Conservation (phyloP, 106 monocot species). For the Iris macrosiphon region DNA sequence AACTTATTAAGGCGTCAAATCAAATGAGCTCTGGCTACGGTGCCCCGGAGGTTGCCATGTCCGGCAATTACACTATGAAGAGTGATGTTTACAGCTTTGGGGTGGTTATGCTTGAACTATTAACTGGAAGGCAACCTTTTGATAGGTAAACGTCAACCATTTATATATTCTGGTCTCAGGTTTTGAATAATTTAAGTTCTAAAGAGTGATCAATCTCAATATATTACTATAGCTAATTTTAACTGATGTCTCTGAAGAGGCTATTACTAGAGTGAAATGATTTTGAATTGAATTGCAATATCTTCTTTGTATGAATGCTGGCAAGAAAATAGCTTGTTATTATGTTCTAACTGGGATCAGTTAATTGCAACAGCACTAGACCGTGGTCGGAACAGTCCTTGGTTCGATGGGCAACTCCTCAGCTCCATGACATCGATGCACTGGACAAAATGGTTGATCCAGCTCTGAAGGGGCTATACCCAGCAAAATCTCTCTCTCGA, state of each 20-base stretch:
- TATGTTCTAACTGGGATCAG: background rate
- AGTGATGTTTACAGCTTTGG: constrained; percentile 97
- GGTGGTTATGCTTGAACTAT: constrained; percentile 90
- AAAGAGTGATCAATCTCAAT: no score
- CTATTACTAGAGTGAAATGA: no score
- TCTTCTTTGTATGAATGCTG: no score
- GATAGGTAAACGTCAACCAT: no score
- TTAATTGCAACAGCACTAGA: constrained; percentile 38
- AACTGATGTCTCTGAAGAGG: no score
- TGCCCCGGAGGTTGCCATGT: constrained; percentile 92
- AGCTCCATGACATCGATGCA: constrained; percentile 93
- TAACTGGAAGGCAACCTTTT: constrained; percentile 91
- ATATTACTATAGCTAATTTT: no score
- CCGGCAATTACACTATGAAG: constrained; percentile 82
- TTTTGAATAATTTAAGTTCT: no score
- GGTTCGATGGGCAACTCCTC: constrained; percentile 92
- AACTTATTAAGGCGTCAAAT: constrained; percentile 46
- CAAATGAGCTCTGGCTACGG: constrained; percentile 68
- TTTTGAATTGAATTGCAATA: no score
- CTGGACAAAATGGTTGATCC: constrained; percentile 95
- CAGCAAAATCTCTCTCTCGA: constrained; percentile 89
- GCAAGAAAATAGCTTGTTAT: no score
- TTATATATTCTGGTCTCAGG: no score
- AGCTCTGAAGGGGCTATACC: constrained; percentile 74
- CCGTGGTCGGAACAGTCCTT: constrained; percentile 73